Evolutionary conservation across 345 rosid genomes (phyloP), one percentile per base, ranked within the genome.

Genomic region (Syzygium aromaticum): DNA sequence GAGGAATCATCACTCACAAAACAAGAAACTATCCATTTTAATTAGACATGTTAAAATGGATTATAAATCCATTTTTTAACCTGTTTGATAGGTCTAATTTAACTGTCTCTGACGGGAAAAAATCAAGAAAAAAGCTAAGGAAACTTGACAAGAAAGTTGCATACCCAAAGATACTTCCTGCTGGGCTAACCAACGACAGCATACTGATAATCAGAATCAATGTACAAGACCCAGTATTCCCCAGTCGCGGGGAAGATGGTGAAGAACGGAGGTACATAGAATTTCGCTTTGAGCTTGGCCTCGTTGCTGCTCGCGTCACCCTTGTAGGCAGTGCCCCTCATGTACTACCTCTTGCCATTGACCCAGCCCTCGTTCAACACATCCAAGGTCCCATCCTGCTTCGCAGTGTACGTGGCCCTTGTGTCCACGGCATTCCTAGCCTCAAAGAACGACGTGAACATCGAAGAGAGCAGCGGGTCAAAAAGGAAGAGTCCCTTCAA

Each of bases 271-370:
- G 98, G 99, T 17, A 95, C 94, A 63, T 92, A 95, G 88, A 97
- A 97, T 88, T 92, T 97, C 51, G 96, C 98, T 89, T 96, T 96
- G 84, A 96, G 92, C 91, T 97, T 96, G 51, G 98, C 98, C 90
- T 96, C 98, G 40, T 96, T 95, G 85, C 93, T 94, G 7, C 87
- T 92, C 9, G 96, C 94, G 67, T 97, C 93, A 25, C 95, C 93
- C 89, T 95, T 94, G 86, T 94, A 94, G 2, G 98, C 98, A 33
- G 86, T 51, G 52, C 98, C 99, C 86, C 95, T 91, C 17, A 96
- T 95, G 88, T 0, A 91, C 21, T 86, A 87, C 88, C 98, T 92
- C 90, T 95, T 95, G 9, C 98, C 98, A 84, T 87, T 91, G 90
- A 19, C 84, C 95, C 97, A 96, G 12, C 95, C 92, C 91, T 96